Evolutionary conservation across 1,139 yeast species (phyloP).

Genomic region (Lodderomyces elongisporus): DNA sequence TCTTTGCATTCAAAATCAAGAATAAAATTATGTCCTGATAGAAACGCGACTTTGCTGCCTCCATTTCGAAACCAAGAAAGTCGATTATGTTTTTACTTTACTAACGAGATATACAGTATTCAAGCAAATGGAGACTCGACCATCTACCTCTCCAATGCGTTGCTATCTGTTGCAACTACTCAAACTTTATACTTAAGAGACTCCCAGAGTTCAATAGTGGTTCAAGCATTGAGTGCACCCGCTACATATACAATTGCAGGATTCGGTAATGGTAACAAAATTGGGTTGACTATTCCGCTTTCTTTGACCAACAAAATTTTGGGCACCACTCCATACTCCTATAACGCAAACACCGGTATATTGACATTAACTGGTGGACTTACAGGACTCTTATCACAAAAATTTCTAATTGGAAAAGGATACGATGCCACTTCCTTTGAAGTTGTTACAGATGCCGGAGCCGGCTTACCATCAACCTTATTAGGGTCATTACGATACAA

Average conservation of each 20-base stretch:
- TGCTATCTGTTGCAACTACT: conserved; percentile 13
- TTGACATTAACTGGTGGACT: background rate
- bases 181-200: conserved; percentile 22
- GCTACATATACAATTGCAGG: conserved; percentile 26
- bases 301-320: background rate
- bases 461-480: conserved; percentile 11
- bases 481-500: conserved; percentile 14
- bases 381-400: conserved; percentile 1
- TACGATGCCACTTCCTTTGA: conserved; percentile 13
- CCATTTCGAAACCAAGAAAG: no score
- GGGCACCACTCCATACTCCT: background rate
- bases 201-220: conserved; percentile 17
- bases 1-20: no score
- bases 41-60: no score
- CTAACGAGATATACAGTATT: conserved; percentile 13
- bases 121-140: conserved; percentile 19
- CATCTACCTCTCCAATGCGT: conserved; percentile 16
- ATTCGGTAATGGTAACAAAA: conserved; percentile 12
- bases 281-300: conserved; percentile 7
- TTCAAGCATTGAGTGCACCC: conserved; percentile 14
- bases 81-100: conserved; percentile 16
- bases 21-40: no score
- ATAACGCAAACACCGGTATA: conserved; percentile 1
- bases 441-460: conserved; percentile 16
- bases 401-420: conserved; percentile 9